A percentile compares a stretch with the other conserved stretches of the same genome.
These are phyloP conservation scores for Boletus reticuloceps DNA, from an alignment of 768 basidiomycete species.

Conservation along the genomic window DNA sequence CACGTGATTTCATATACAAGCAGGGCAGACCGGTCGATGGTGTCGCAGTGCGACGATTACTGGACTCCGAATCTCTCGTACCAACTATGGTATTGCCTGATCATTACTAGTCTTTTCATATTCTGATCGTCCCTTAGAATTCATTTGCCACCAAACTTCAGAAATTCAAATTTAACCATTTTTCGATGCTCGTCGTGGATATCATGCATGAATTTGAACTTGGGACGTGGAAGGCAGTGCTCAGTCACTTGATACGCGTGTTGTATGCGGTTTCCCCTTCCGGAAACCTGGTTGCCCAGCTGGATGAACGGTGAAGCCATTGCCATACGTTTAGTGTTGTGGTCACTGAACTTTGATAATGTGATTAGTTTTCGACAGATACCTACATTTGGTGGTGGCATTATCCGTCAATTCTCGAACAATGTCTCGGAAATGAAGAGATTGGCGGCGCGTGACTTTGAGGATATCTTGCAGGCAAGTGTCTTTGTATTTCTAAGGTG, in stretches of 20 bases:
- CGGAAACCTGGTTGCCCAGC: constrained; percentile 8
- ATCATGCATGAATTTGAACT: constrained; percentile 15
- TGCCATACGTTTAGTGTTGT: not conserved
- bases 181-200: constrained; percentile 31
- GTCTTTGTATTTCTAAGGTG: too few relatives aligned
- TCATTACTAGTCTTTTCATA: not conserved
- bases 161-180: constrained; percentile 19
- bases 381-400: too few relatives aligned
- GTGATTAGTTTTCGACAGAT: constrained; percentile 5
- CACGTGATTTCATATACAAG: not conserved
- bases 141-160: constrained; percentile 28
- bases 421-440: too few relatives aligned
- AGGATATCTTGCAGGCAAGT: too few relatives aligned
- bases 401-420: too few relatives aligned
- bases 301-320: constrained; percentile 22
- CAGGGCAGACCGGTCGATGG: constrained; percentile 1
- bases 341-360: not conserved
- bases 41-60: not conserved
- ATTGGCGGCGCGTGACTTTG: too few relatives aligned
- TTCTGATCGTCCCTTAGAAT: constrained; percentile 24
- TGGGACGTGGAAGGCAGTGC: constrained; percentile 37
- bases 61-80: not conserved
- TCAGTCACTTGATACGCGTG: constrained; percentile 35
- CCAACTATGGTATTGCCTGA: not conserved
- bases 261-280: constrained; percentile 11